Base-by-base conservation (phyloP, 495 filamentous ascomycete genomes). In the Extremus antarcticus region DNA sequence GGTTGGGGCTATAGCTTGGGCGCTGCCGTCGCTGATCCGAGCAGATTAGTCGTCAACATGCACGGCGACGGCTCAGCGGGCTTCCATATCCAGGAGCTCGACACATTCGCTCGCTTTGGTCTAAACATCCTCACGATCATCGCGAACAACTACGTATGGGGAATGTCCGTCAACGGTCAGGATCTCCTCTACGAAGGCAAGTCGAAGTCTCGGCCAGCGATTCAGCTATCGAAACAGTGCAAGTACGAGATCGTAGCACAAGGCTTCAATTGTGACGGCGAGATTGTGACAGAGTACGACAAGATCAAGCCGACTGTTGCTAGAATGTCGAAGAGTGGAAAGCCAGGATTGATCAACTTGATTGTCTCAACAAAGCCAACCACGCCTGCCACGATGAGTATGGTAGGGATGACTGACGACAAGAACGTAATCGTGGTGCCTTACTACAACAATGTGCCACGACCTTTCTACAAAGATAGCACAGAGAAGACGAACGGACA, bases 371-470 rank as follows among this genome's bases (percentile, higher is more conserved):
- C 40, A 17, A 54, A 64, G 48, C 46, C 58, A 10, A 57, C 54
- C 13, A 55, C 57, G 11, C 48, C 46, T 39, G 51, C 43, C 19
- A 66, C 63, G 39, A 59, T 41, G 53, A 50, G 40, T 9, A 64
- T 64, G 62, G 62, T 65, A 2, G 59, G 58, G n/a, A 54, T 40
- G 54, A 59, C 55, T 19, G 55, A 60, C 1, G 62, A 64, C 52
- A 47, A 51, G 57, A 54, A 66, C 51, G 56, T 62, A 1, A 66
- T 66, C 50, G 64, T 62, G 0, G 64, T 66, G 20, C 64, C 64
- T 10, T 66, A 66, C 53, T 64, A 64, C 52, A 62, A 66, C 50
- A 66, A 66, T 57, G 25, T 64, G 24, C 58, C 64, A 2, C 29
- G 58, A 29, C 58, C 61, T 13, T 59, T 48, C 50, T 66, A 64